Evolutionary conservation across 2,329 filamentous ascomycete genomes (phyloP).

Genomic region (Nothomitra cinnamomea): DNA sequence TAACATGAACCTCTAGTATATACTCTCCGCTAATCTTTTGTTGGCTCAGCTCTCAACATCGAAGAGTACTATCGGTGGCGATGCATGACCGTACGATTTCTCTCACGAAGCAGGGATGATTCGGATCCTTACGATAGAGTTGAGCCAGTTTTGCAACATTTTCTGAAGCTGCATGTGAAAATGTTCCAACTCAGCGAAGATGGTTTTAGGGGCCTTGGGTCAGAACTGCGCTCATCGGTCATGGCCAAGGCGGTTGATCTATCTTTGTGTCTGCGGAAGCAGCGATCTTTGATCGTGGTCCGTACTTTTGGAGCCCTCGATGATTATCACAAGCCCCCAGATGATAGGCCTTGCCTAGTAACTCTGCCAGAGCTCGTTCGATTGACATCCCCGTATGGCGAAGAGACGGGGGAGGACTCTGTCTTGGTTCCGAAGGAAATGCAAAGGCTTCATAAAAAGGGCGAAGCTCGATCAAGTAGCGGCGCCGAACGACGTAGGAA

Average conservation of each 20-base stretch:
- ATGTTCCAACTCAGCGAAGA: not conserved
- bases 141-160: not conserved
- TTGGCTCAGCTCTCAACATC: not conserved
- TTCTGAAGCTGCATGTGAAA: not conserved
- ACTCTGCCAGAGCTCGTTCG: not conserved
- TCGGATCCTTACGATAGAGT: not conserved
- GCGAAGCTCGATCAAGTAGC: not conserved
- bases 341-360: not conserved
- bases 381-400: not conserved
- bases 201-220: not conserved
- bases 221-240: not conserved
- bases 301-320: not conserved
- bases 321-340: not conserved
- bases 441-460: not conserved
- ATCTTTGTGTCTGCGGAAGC: not conserved
- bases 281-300: not conserved
- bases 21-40: not conserved
- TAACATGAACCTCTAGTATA: not conserved
- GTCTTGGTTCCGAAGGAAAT: not conserved
- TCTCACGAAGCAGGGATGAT: not conserved
- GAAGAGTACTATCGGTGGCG: not conserved
- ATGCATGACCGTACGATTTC: not conserved
- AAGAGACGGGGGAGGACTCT: not conserved
- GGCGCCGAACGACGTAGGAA: not conserved
- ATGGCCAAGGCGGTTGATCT: not conserved